Base-by-base conservation (phyloP, 495 filamentous ascomycete genomes). In the Darksidea phi region DNA sequence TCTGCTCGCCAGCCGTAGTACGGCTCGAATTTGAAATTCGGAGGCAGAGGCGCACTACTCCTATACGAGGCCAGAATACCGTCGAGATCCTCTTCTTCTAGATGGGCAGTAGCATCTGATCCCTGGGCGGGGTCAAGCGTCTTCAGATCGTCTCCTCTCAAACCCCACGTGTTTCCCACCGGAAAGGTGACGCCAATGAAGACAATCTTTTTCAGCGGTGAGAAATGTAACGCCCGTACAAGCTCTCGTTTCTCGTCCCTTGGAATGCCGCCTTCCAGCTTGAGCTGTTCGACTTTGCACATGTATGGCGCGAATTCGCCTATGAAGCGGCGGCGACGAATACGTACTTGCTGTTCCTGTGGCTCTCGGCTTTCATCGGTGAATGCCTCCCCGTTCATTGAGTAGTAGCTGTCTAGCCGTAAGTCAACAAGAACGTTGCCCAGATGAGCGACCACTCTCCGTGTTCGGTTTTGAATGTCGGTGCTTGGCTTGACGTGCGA, bases 191-290 rank as follows among this genome's bases (percentile, higher is more conserved):
- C 64, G 15, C 72, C 72, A 7, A 72, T 72, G 23, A 72, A 38
- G 12, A 74, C 69, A 25, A 74, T 57, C 34, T 71, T 72, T 48
- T 69, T 48, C 28, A 74, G 57, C 3, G 61, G 65, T 53, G 63
- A 74, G 0, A 54, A 45, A 37, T 67, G 68, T 10, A 74, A 42
- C 11, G 72, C 72, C 7, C 72, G 68, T n/a, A 74, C 25, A 11
- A 61, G 66, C 66, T 74, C 72, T 26, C 72, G 63, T 45, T 67
- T 65, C 52, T 74, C 72, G 52, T 74, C 72, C 3, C 72, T 66
- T 6, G 72, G 70, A 17, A 74, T 61, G 11, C 68, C 68, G n/a
- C 72, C 72, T 64, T 74, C 72, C 13, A 74, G 61, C 54, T 74
- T 74, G 53, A 74, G 67, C 26, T 59, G 60, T 32, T 67, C 52